Base-by-base conservation (phyloP, 306 rosid genomes). In the Datisca glomerata region DNA sequence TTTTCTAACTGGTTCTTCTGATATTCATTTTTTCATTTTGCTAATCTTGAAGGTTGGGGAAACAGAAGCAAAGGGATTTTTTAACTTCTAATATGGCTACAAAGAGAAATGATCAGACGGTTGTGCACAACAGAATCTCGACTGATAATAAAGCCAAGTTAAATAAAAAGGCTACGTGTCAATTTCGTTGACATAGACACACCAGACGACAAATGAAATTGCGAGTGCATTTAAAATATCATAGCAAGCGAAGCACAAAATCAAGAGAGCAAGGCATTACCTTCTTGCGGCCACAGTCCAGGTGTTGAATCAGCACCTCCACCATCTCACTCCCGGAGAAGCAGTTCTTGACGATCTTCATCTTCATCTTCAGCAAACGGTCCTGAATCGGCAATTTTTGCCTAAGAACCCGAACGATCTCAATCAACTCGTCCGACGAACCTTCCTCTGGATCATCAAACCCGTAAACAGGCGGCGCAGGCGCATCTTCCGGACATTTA, bases 321-420 rank as follows among this genome's bases (percentile, higher is more conserved):
- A 84, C 85, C 69, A 80, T 51, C 59, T 84, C 81, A 1, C 63
- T 21, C 17, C 85, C 96, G 10, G 86, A 65, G 73, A 84, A 91
- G 56, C 98, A 84, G 35, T 75, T 84, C 60, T 62, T 76, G 0
- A 84, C 66, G 33, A 84, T 68, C 73, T 73, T 91, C 94, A 78
- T 61, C 61, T 74, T 78, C 69, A 64, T 66, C 61, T 74, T 78
- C 69, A 64, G 64, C 65, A 75, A 47, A 45, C 96, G 71, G 51
- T 91, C 98, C 63, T 80, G 86, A 56, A 91, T 69, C 6, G 83
- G 75, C 61, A 91, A 50, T 12, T 51, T 72, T 71, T 61, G 74
- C 71, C 92, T 47, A 40, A 84, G 22, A 42, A 80, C 39, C 43
- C 57, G 65, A 33, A 91, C 81, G 32, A 69, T 48, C 23, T 23